Percentiles rank a stretch among this genome's conserved stretches.
Evolutionary conservation across 2,329 filamentous ascomycete species (phyloP).

Genomic region (Diaporthe ampelina): DNA sequence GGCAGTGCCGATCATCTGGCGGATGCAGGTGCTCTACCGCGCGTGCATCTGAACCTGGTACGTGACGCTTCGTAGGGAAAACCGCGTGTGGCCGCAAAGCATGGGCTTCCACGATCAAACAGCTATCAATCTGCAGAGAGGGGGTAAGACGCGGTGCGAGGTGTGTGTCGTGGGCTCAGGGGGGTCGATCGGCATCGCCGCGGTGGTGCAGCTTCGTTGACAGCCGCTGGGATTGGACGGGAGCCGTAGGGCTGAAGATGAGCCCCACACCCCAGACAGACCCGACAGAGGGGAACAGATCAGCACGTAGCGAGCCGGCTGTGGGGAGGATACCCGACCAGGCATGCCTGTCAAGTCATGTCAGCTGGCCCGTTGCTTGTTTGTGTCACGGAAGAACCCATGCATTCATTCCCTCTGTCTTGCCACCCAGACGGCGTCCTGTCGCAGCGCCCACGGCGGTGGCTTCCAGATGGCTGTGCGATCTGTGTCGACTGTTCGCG

Average conservation of each 20-base stretch:
- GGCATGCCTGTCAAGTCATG: slow-evolving; percentile 35
- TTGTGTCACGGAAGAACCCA: slow-evolving; percentile 9
- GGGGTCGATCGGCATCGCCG: slow-evolving; percentile 38
- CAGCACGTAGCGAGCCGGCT: slow-evolving; percentile 34
- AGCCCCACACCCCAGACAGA: slow-evolving; percentile 37
- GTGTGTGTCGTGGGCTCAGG: slow-evolving; percentile 22
- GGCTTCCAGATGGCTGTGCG: not conserved
- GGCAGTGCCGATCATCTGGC: slow-evolving; percentile 19
- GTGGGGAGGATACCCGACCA: slow-evolving; percentile 13
- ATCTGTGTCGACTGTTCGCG: not conserved
- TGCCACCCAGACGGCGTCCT: not conserved
- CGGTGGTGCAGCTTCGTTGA: slow-evolving; percentile 35
- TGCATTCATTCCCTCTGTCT: not conserved
- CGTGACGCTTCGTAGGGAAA: slow-evolving; percentile 16
- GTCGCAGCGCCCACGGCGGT: not conserved
- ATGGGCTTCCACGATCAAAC: slow-evolving; percentile 14
- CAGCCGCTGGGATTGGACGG: slow-evolving; percentile 26
- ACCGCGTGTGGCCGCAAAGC: slow-evolving; percentile 8
- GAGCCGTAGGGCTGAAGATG: slow-evolving; percentile 41
- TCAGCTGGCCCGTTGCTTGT: slow-evolving; percentile 33
- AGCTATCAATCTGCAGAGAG: slow-evolving; percentile 2
- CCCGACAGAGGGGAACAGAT: slow-evolving; percentile 40
- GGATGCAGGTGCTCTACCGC: slow-evolving; percentile 7
- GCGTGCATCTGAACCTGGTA: not conserved
- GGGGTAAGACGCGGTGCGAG: slow-evolving; percentile 7